Evolutionary conservation across 176 grass and related monocot genomes (phyloP).

Genomic region (Carex kokanica): DNA sequence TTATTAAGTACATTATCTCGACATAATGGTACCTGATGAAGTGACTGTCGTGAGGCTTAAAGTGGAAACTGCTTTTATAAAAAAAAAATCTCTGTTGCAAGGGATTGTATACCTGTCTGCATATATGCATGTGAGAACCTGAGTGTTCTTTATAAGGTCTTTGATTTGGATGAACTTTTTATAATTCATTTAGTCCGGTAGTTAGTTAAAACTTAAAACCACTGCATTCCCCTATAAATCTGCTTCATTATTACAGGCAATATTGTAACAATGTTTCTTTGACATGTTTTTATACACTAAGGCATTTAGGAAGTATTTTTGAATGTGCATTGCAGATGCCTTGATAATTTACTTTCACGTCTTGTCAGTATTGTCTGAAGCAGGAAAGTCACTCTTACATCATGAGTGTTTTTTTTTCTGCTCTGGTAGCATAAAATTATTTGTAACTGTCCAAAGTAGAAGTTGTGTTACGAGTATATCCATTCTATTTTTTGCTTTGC

Average conservation of each 20-base stretch:
- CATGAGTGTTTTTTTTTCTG: background rate
- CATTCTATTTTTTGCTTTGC: background rate
- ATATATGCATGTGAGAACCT: background rate
- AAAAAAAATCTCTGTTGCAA: background rate
- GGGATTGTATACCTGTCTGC: background rate
- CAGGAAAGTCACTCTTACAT: background rate
- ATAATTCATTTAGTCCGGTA: background rate
- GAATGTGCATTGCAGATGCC: background rate
- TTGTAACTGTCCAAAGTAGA: background rate
- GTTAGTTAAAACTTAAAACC: conserved; percentile 3
- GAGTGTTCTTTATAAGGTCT: background rate
- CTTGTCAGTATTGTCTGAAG: background rate
- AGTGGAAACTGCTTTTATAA: background rate
- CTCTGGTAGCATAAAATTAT: background rate
- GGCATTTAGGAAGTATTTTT: background rate
- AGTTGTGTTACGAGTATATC: background rate
- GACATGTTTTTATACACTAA: background rate
- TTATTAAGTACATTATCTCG: background rate
- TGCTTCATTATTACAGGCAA: background rate
- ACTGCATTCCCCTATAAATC: background rate
- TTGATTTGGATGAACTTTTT: background rate
- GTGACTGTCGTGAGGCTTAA: background rate
- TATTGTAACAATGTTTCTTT: background rate
- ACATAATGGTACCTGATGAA: background rate
- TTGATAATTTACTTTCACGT: conserved; percentile 2